Conservation (phyloP, 352 stramenopile species). For the Pythium phragmiticola region DNA sequence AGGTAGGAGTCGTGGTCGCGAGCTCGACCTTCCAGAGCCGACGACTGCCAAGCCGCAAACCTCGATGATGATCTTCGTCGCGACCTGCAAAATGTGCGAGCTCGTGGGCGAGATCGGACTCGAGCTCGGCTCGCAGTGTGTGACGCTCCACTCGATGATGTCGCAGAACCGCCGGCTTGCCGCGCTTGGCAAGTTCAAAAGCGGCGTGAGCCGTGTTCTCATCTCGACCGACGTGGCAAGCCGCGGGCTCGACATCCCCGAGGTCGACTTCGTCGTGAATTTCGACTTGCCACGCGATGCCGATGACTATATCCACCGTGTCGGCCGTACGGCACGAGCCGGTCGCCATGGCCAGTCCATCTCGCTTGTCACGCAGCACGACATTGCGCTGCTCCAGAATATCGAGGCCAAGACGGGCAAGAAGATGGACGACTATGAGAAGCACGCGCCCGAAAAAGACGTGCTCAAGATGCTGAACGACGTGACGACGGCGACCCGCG, state of each 20-base stretch:
- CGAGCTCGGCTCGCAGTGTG: conserved; percentile 91
- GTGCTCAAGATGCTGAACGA: conserved; percentile 95
- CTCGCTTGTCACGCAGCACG: conserved; percentile 94
- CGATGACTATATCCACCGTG: conserved; percentile 98
- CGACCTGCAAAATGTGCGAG: conserved; percentile 95
- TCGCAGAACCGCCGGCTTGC: conserved; percentile 93
- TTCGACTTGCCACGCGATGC: conserved; percentile 94
- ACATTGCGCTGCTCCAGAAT: conserved; percentile 94
- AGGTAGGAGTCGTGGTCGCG: conserved; percentile 32
- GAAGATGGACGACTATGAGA: conserved; percentile 90
- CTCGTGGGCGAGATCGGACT: conserved; percentile 93
- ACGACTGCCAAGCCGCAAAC: conserved; percentile 35
- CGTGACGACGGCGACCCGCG: conserved; percentile 92
- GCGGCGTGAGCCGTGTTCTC: conserved; percentile 89
- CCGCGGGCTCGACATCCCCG: conserved; percentile 96
- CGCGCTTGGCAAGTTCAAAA: conserved; percentile 97
- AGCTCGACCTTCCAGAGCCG: conserved; percentile 20
- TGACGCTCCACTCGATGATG: conserved; percentile 96
- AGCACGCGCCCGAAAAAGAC: conserved; percentile 84
- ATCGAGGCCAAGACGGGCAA: conserved; percentile 91
- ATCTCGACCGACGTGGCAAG: conserved; percentile 97
- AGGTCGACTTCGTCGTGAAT: conserved; percentile 97
- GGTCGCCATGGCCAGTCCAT: conserved; percentile 91
- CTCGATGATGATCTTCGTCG: conserved; percentile 97
- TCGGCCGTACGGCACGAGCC: conserved; percentile 94